Percentiles rank a stretch among this genome's conserved stretches.
phyloP scores from a whole-genome alignment of 2,329 filamentous ascomycete species.

The Penicillium sp. region DNA sequence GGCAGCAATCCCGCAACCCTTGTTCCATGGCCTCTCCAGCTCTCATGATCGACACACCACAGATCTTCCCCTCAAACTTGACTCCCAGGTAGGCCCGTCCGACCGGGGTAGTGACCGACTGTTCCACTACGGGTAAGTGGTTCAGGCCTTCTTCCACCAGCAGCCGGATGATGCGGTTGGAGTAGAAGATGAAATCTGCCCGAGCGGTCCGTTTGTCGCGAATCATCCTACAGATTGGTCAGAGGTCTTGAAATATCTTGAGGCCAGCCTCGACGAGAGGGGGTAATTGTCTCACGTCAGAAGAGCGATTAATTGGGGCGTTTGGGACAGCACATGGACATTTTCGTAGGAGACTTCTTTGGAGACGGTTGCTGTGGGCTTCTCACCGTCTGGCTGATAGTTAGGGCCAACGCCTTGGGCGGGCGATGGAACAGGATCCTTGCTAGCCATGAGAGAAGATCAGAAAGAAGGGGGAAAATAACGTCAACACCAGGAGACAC shows the following conservation, averaged over 20 bases:
- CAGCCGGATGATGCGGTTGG: constrained; percentile 94
- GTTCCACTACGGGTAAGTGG: constrained; percentile 87
- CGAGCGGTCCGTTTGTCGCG: constrained; percentile 85
- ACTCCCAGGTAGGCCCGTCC: constrained; percentile 86
- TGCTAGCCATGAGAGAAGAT: constrained; percentile 23
- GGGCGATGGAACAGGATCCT: constrained; percentile 43
- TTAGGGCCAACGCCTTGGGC: constrained; percentile 74
- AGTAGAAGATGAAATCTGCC: constrained; percentile 99
- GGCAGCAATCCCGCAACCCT: constrained; percentile 91
- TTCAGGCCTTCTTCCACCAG: constrained; percentile 97
- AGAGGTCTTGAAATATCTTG: constrained; percentile 7
- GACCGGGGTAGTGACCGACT: constrained; percentile 86
- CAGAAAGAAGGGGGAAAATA: no score
- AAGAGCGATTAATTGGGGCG: constrained; percentile 93
- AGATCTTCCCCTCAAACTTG: constrained; percentile 96
- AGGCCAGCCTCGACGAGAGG: neutral
- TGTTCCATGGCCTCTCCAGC: constrained; percentile 99
- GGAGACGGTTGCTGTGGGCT: constrained; percentile 86
- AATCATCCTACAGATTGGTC: constrained; percentile 70
- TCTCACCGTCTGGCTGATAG: constrained; percentile 74
- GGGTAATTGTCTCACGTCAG: constrained; percentile 72
- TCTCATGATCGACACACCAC: constrained; percentile 97
- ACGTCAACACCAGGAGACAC: neutral
- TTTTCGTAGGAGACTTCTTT: constrained; percentile 78
- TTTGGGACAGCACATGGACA: constrained; percentile 87